These are phyloP conservation scores for Kwoniella newhampshirensis DNA, from an alignment of 768 basidiomycete genomes.

Conservation along the genomic window DNA sequence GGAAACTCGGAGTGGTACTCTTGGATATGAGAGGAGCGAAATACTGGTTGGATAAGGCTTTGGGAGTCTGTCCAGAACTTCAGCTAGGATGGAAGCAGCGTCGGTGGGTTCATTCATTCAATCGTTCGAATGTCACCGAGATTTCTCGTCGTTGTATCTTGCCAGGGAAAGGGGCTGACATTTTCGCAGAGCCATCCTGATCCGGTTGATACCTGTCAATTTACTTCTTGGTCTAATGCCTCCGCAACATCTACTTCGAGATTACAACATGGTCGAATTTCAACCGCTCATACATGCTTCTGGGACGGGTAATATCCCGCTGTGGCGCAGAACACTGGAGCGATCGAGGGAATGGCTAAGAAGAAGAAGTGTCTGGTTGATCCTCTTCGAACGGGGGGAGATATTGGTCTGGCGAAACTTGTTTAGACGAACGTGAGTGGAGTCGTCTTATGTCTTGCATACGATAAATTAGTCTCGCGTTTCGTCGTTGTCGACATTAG, in stretches of 20 bases:
- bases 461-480: too few relatives aligned
- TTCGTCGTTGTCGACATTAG: too few relatives aligned
- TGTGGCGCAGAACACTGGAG: constrained; percentile 33
- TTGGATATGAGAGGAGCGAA: constrained; percentile 37
- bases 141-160: too few relatives aligned
- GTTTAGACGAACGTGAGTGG: constrained; percentile 26
- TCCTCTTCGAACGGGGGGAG: constrained; percentile 45
- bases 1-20: constrained; percentile 32
- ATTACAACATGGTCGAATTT: constrained; percentile 32
- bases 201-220: constrained; percentile 44
- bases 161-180: neutral
- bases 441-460: too few relatives aligned
- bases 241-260: constrained; percentile 13
- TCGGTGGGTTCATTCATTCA: constrained; percentile 30
- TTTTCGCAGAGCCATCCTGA: constrained; percentile 37
- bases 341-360: constrained; percentile 39
- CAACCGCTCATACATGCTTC: constrained; percentile 33
- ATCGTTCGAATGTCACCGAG: too few relatives aligned
- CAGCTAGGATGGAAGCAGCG: constrained; percentile 28
- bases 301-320: constrained; percentile 32
- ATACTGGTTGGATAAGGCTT: constrained; percentile 41
- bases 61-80: constrained; percentile 30
- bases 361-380: constrained; percentile 39
- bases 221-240: constrained; percentile 38
- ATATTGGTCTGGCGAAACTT: constrained; percentile 46